Percentiles rank a stretch among this genome's conserved stretches.
Evolutionary conservation across 2,329 filamentous ascomycete genomes (phyloP).

Genomic region (Arthroderma sp.): DNA sequence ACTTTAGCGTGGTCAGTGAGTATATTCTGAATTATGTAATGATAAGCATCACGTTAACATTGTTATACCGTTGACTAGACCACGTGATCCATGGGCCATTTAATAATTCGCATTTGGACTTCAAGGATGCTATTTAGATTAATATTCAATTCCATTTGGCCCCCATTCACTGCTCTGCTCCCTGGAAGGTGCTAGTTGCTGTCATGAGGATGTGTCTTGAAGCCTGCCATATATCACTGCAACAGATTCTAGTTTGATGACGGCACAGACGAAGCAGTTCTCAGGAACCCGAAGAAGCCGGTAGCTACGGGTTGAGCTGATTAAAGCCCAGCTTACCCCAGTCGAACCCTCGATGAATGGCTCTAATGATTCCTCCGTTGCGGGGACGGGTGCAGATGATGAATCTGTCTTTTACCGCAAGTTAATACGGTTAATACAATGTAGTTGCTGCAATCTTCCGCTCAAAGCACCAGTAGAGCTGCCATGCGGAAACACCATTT

Average conservation of each 20-base stretch:
- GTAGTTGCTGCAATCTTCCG: slow-evolving; percentile 57
- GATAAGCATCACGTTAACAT: no score
- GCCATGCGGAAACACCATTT: slow-evolving; percentile 70
- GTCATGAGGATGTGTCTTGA: background rate
- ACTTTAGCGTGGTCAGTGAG: no score
- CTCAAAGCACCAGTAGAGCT: slow-evolving; percentile 59
- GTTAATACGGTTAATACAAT: slow-evolving; percentile 65
- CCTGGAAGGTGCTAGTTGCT: background rate
- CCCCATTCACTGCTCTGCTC: background rate
- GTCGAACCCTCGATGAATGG: background rate
- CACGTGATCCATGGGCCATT: background rate
- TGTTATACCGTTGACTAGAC: background rate
- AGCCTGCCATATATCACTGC: background rate
- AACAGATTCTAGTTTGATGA: background rate
- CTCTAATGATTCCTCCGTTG: background rate
- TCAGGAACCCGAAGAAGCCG: background rate
- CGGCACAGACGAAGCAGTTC: background rate
- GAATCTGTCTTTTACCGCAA: slow-evolving; percentile 31
- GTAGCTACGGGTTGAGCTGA: background rate
- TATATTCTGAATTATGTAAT: no score
- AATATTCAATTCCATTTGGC: background rate
- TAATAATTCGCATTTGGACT: background rate
- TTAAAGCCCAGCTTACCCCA: background rate
- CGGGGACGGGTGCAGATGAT: background rate
- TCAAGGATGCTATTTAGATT: background rate